Evolutionary conservation across 2,329 filamentous ascomycete species (phyloP), one percentile per base, ranked within the genome.

Genomic region (Calonectria fujianensis): DNA sequence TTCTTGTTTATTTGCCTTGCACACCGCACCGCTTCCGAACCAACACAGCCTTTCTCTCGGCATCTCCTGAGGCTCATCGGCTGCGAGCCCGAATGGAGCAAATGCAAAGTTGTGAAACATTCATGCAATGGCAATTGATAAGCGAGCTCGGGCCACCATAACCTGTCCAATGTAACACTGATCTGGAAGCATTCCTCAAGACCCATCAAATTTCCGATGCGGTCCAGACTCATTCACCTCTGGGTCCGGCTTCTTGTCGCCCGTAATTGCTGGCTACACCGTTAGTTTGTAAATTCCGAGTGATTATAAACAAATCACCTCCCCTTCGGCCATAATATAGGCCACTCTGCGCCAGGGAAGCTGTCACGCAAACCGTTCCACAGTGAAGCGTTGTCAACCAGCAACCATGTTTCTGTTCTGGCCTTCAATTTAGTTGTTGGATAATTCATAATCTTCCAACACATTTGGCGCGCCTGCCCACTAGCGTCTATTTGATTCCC

Each of bases 171-270:
- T 27, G 7, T 20, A 41, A 35, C 16, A 20, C 37, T 63, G 35
- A 41, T 20, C 57, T 63, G 57, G 57, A 45, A 45, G 57, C 57
- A 63, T 63, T 63, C 57, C 57, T 41, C 24, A 9, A 41, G 57
- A 16, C 35, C 35, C n/a, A 24, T n/a, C 57, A 45, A 63, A 63
- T 63, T 63, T 63, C 57, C 57, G 57, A 63, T 39, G n/a, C 18
- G 24, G 37, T 24, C 24, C 35, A 29, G 45, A 24, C 57, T n/a
- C 24, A 27, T 27, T 63, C 24, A 16, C 24, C 57, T 39, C 41
- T 63, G 20, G 16, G 4, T 3, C 35, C 35, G 24, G 57, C 32
- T 20, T 31, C 7, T 63, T 11, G 24, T 20, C n/a, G 29, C 8
- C 35, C 24, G 57, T 41, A 63, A 63, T 63, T 63, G 57, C 35